Base-by-base conservation (phyloP, 768 basidiomycete species). In the Panaeolus papilionaceus region DNA sequence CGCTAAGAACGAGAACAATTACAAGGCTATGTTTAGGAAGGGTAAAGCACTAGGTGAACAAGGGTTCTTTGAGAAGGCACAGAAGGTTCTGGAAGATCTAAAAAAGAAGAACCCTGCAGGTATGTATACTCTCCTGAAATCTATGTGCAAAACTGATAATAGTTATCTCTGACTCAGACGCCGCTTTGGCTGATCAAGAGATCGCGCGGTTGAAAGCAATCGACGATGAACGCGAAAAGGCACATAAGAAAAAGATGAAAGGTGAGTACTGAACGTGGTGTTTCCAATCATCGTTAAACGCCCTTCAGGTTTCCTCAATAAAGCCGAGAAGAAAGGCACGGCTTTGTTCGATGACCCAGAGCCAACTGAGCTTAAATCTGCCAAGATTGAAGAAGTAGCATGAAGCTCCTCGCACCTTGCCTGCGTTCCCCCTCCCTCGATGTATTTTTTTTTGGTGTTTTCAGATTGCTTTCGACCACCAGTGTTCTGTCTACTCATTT, bases 21-120 rank as follows among this genome's bases (percentile, higher is more conserved):
- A 84, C 76, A 95, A 95, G 74, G 93, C 91, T 0, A 81, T 89
- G 76, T 94, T 91, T 79, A 84, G 94, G 39, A 95, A 94, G 75
- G 93, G 85, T 20, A 94, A 93, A 76, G 93, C 91, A 0, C 77
- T 91, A 11, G 90, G 89, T 33, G 92, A 94, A 73, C 84, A 85
- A 69, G 93, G 94, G 1, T 93, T 82, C 73, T 89, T 88, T 68
- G 92, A 94, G 70, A 91, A 89, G 73, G 89, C 93, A 1, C 84
- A 89, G 67, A 86, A 82, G 69, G 82, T 89, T 45, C 81, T 94
- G 33, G 80, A 86, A 62, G 91, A 92, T 28, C 76, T 93, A 44
- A 87, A 89, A 72, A 83, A 81, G 72, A 85, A 92, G 75, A 88
- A 86, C 66, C 85, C 89, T 14, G 72, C 82, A 68, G 92, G 93